Evolutionary conservation across 2,329 filamentous ascomycete genomes (phyloP), one percentile per base, ranked within the genome.

Genomic region (Phialophora chinensis): DNA sequence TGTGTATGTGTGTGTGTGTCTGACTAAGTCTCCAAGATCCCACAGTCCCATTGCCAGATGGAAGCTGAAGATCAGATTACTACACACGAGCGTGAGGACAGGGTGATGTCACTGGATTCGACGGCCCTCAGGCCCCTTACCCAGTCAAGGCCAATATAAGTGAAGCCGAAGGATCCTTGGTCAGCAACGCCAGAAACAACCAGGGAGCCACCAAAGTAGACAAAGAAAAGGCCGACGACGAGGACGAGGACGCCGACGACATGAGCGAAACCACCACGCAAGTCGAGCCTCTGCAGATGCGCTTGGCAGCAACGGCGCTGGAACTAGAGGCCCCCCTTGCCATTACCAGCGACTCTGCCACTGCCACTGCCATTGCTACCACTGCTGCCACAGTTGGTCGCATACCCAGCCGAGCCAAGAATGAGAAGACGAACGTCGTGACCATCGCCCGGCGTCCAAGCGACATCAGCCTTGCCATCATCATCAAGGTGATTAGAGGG

Each of bases 11-110:
- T 17, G 35, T 11, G 29, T 29, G 12, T 17, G n/a, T 60, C 58
- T 60, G 58, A 60, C 58, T 60, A 60, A 60, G 58, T 49, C 42
- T 4, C 44, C 58, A 38, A 52, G 11, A 50, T 31, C 14, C 44
- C 12, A 27, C 58, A 20, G 20, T 23, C 58, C 44, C 58, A 12
- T 23, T 17, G n/a, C 14, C 33, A 29, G 20, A 60, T 60, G 58
- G 58, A 23, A 23, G 8, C 29, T 60, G 42, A 33, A 52, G 58
- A 60, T 60, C 27, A 4, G 42, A 35, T 60, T 29, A 60, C 58
- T n/a, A 29, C 58, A 20, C 25, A 49, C 8, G 7, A 52, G 44
- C 58, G 58, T n/a, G 11, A 29, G 49, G 25, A 10, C 20, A 8
- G 4, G 2, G n/a, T 49, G 44, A 60, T 20, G 27, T 60, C 58